Conservation (phyloP, 208 protist species). For the Porcisia deanei region DNA sequence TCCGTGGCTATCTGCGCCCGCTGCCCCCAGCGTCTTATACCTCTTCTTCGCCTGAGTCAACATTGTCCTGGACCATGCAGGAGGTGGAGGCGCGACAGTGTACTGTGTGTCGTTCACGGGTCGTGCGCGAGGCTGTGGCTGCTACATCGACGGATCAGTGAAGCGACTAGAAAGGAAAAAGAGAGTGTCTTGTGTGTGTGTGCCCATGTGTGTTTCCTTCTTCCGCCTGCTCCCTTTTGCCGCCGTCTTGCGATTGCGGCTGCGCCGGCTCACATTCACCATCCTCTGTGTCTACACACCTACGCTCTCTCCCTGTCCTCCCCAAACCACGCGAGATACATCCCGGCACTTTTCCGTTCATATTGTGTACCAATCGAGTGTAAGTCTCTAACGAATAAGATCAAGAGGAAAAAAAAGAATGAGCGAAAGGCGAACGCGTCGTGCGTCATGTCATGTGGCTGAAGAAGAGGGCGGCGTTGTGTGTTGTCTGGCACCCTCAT, state of each 20-base stretch:
- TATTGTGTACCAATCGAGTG: not conserved
- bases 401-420: not conserved
- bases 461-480: too few species aligned
- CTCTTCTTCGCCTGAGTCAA: not conserved
- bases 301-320: not conserved
- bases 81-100: slow-evolving; percentile 23
- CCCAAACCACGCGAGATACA: not conserved
- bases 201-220: not conserved
- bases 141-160: slow-evolving; percentile 1
- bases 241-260: not conserved
- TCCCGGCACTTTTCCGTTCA: not conserved
- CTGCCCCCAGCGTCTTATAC: slow-evolving; percentile 11
- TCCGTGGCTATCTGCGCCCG: slow-evolving; percentile 57
- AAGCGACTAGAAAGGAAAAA: not conserved
- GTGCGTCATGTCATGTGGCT: not conserved
- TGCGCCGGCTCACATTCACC: not conserved
- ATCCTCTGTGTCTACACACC: not conserved
- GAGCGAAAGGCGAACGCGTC: not conserved
- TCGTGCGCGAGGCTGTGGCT: slow-evolving; percentile 9
- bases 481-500: too few species aligned
- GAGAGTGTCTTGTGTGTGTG: not conserved
- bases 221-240: too few species aligned
- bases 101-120: slow-evolving; percentile 21
- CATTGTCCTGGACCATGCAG: slow-evolving; percentile 15
- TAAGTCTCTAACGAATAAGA: not conserved